Percentiles rank a stretch among this genome's conserved stretches.
Conservation (phyloP, 305 asterid species). For the Solanum hybrid region DNA sequence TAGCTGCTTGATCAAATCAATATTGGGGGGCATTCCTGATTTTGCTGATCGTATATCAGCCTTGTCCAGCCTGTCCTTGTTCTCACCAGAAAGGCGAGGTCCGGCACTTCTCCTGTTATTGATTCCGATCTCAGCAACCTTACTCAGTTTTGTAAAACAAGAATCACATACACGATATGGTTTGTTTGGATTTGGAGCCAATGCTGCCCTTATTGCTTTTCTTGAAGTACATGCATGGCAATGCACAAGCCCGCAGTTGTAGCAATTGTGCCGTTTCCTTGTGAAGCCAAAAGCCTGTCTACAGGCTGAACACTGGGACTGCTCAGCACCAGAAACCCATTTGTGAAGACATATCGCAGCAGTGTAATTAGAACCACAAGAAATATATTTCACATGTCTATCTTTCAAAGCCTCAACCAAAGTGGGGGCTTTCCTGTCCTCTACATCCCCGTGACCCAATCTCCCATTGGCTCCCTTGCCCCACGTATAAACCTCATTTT, state of each 20-base stretch:
- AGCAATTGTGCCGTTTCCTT: conserved; percentile 92
- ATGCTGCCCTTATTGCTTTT: conserved; percentile 72
- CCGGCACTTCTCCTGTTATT: conserved; percentile 58
- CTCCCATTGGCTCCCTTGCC: conserved; percentile 98
- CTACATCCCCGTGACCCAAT: conserved; percentile 92
- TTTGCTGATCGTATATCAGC: conserved; percentile 67
- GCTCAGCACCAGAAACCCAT: conserved; percentile 95
- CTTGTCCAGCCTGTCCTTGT: conserved; percentile 81
- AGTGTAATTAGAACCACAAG: conserved; percentile 88
- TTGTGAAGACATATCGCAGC: conserved; percentile 85
- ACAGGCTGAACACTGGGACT: conserved; percentile 91
- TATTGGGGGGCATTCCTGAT: conserved; percentile 54
- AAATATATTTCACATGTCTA: conserved; percentile 69
- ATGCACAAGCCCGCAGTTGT: conserved; percentile 91
- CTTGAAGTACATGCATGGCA: conserved; percentile 94
- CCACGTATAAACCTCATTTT: conserved; percentile 92
- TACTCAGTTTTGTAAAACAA: conserved; percentile 71
- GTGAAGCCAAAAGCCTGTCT: conserved; percentile 95
- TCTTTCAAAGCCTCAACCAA: conserved; percentile 80
- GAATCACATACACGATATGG: conserved; percentile 92
- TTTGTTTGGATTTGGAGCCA: conserved; percentile 93
- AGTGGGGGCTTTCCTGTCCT: conserved; percentile 78
- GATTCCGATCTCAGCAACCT: conserved; percentile 62
- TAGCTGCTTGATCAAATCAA: conserved; percentile 79
- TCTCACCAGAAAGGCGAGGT: conserved; percentile 83